phyloP scores from a whole-genome alignment of 768 basidiomycete genomes.

The Gyrodon lividus region DNA sequence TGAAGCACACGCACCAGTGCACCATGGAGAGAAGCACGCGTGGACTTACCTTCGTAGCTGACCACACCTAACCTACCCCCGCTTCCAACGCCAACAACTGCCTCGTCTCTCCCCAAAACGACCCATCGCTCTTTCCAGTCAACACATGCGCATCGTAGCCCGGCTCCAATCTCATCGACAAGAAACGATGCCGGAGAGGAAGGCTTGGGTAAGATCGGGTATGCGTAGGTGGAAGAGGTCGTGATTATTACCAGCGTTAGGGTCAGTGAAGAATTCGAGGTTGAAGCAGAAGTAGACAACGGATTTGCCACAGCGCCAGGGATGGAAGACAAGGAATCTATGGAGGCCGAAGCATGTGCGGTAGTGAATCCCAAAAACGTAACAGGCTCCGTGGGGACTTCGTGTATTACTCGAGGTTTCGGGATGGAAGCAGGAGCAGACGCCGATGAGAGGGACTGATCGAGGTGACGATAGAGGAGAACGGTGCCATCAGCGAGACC shows the following conservation, averaged over 20 bases:
- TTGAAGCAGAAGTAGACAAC: slow-evolving; percentile 6
- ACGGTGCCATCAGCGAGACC: slow-evolving; percentile 96
- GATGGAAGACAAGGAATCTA: slow-evolving; percentile 26
- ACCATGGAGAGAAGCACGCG: too few relatives aligned
- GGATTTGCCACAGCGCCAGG: slow-evolving; percentile 18
- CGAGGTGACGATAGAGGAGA: slow-evolving; percentile 84
- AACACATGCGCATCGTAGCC: slow-evolving; percentile 81
- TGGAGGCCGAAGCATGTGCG: slow-evolving; percentile 19
- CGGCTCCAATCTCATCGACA: slow-evolving; percentile 86
- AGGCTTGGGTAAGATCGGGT: slow-evolving; percentile 70
- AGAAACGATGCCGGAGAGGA: slow-evolving; percentile 63
- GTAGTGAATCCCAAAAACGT: slow-evolving; percentile 87
- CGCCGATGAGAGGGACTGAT: slow-evolving; percentile 77
- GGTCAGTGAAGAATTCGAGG: slow-evolving; percentile 33
- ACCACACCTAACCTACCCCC: slow-evolving; percentile 84
- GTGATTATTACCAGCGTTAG: slow-evolving; percentile 85
- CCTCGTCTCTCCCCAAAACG: slow-evolving; percentile 87
- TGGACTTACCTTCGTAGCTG: slow-evolving; percentile 80
- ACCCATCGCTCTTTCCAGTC: slow-evolving; percentile 72
- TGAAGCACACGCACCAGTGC: not conserved
- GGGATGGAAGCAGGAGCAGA: slow-evolving; percentile 75
- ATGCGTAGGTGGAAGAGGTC: slow-evolving; percentile 73
- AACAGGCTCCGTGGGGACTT: slow-evolving; percentile 83
- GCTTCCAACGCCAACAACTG: slow-evolving; percentile 80
- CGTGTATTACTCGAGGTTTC: slow-evolving; percentile 81